Evolutionary conservation across 352 stramenopile species (phyloP).

Genomic region (Pythium volutum): DNA sequence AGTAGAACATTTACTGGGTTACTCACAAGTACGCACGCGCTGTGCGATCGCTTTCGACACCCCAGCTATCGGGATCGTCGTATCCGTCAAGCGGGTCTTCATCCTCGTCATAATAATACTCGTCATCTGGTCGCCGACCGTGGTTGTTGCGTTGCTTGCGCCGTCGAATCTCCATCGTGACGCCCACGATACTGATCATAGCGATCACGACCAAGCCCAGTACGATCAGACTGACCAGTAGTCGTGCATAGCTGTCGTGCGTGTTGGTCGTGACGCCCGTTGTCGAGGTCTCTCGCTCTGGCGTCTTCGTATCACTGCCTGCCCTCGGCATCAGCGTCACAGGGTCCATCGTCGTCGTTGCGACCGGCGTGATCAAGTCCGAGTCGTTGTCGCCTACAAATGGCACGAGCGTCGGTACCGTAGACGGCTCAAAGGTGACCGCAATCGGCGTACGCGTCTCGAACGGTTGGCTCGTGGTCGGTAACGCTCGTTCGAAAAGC

Average conservation of each 20-base stretch:
- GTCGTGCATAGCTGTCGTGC: not conserved
- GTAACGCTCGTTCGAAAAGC: no score
- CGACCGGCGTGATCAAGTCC: not conserved
- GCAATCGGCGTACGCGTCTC: no score
- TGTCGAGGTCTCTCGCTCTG: not conserved
- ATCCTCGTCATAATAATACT: not conserved
- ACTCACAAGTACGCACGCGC: constrained; percentile 2
- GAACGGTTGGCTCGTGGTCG: no score
- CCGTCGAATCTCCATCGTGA: not conserved
- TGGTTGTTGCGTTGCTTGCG: not conserved
- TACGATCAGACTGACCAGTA: constrained; percentile 1
- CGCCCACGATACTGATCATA: not conserved
- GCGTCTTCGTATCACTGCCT: not conserved
- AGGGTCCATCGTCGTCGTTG: not conserved
- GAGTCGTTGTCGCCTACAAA: not conserved
- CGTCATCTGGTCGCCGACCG: not conserved
- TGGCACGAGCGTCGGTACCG: no score
- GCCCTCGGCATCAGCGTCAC: not conserved
- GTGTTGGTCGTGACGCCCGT: not conserved
- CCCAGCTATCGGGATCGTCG: not conserved
- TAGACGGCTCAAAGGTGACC: no score
- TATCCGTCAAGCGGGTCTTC: not conserved
- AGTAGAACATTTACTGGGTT: no score
- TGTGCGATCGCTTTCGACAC: not conserved
- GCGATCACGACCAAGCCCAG: not conserved